Evolutionary conservation across 306 rosid species (phyloP).

Genomic region (Albizia julibrissin): DNA sequence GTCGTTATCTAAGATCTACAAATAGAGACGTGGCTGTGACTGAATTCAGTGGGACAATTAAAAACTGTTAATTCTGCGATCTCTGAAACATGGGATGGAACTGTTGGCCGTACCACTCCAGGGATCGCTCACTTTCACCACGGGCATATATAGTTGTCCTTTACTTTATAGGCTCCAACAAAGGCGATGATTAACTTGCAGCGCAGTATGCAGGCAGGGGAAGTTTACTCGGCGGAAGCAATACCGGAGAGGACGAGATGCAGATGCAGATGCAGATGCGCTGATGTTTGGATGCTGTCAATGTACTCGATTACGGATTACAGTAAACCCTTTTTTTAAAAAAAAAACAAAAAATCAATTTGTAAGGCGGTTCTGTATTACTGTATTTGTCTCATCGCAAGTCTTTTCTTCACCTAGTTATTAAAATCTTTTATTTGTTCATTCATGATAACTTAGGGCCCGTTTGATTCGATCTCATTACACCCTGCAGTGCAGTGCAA

Average conservation of each 20-base stretch:
- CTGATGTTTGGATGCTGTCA: background rate
- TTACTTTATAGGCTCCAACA: background rate
- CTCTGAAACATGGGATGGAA: background rate
- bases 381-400: background rate
- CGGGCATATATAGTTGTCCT: background rate
- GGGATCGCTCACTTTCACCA: constrained; percentile 10
- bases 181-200: background rate
- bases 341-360: no score
- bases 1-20: background rate
- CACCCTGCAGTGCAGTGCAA: no score
- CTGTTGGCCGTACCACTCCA: background rate
- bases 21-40: background rate
- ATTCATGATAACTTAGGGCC: no score
- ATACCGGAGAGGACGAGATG: background rate
- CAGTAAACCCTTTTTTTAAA: background rate
- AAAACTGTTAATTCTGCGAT: background rate
- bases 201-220: background rate
- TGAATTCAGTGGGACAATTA: background rate
- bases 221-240: background rate
- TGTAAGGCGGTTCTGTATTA: background rate
- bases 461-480: no score
- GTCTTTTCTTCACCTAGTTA: background rate
- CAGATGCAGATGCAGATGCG: background rate
- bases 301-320: no score
- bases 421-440: no score